Evolutionary conservation across 495 filamentous ascomycete species (phyloP).

Genomic region (Hypoxylon lienhwacheense): DNA sequence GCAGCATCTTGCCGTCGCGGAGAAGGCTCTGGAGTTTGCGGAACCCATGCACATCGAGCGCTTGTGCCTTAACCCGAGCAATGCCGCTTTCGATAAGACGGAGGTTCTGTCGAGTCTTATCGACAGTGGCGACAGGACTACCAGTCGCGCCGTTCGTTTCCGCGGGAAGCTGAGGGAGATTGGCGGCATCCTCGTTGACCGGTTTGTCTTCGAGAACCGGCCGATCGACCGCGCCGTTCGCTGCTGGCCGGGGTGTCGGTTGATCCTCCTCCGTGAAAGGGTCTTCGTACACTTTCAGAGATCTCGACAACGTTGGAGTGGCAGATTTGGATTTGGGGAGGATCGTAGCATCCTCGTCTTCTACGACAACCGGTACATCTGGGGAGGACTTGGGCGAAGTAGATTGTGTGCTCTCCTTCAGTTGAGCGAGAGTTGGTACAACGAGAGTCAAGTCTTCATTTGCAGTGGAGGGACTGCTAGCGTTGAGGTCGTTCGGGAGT

Average conservation of each 20-base stretch:
- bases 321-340: slow-evolving; percentile 24
- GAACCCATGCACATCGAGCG: slow-evolving; percentile 84
- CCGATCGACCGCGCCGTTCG: slow-evolving; percentile 34
- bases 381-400: slow-evolving; percentile 24
- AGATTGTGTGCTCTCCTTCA: slow-evolving; percentile 19
- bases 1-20: slow-evolving; percentile 61
- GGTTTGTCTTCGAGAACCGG: slow-evolving; percentile 56
- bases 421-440: slow-evolving; percentile 38
- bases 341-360: slow-evolving; percentile 12
- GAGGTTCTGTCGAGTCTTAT: slow-evolving; percentile 53
- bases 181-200: slow-evolving; percentile 56
- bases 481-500: slow-evolving; percentile 23
- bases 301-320: slow-evolving; percentile 42
- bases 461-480: slow-evolving; percentile 45
- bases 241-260: slow-evolving; percentile 42
- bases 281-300: slow-evolving; percentile 62
- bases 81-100: slow-evolving; percentile 76
- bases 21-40: slow-evolving; percentile 83
- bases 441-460: slow-evolving; percentile 56
- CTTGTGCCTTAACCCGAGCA: slow-evolving; percentile 65
- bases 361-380: slow-evolving; percentile 8
- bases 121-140: slow-evolving; percentile 42
- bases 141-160: slow-evolving; percentile 24
- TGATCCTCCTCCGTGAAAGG: slow-evolving; percentile 55
- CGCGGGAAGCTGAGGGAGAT: slow-evolving; percentile 33